These are phyloP conservation scores for Tolypocladium nubicola DNA, from an alignment of 2,329 filamentous ascomycete genomes.

Conservation along the genomic window DNA sequence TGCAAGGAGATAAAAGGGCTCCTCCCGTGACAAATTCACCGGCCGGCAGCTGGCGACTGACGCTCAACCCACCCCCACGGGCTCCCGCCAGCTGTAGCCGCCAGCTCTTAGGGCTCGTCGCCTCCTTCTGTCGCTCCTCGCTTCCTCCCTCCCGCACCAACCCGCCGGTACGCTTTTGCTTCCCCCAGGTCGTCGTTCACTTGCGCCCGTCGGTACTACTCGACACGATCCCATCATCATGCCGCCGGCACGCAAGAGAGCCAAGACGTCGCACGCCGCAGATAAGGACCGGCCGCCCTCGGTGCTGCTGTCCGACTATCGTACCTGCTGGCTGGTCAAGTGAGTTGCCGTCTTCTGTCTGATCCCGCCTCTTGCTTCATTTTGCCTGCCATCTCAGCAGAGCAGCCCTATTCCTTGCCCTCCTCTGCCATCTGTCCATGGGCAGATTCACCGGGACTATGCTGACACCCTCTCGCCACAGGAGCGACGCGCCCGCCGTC, in stretches of 20 bases:
- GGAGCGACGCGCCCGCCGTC: constrained; percentile 17
- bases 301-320: constrained; percentile 17
- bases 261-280: constrained; percentile 8
- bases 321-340: constrained; percentile 23
- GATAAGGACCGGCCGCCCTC: constrained; percentile 8
- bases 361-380: not conserved
- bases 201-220: not conserved
- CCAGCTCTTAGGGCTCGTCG: not conserved
- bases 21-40: not conserved
- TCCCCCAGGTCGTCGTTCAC: not conserved
- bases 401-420: too few relatives aligned
- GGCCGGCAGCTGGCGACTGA: not conserved
- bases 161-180: not conserved
- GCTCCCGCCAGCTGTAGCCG: not conserved
- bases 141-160: not conserved
- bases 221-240: constrained; percentile 5
- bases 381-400: not conserved
- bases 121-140: not conserved
- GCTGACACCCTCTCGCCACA: constrained; percentile 3
- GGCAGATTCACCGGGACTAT: not conserved
- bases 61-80: too few relatives aligned
- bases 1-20: too few relatives aligned
- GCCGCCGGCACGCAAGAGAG: constrained; percentile 14
- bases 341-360: constrained; percentile 8
- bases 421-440: not conserved